These are phyloP conservation scores for Calophaca sinica DNA, from an alignment of 306 rosid genomes.

Conservation along the genomic window DNA sequence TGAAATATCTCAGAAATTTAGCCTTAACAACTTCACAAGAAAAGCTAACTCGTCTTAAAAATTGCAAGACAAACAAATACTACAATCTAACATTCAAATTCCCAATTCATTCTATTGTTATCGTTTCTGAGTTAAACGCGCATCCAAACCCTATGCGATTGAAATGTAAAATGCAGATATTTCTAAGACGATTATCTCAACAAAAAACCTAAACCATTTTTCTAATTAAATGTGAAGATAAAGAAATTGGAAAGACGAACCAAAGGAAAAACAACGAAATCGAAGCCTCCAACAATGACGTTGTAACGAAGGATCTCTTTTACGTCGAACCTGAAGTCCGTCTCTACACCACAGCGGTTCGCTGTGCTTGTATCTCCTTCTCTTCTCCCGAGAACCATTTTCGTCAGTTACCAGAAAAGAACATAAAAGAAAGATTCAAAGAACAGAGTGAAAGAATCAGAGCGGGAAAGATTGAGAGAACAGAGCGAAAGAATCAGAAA, in stretches of 20 bases:
- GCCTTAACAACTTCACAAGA: not conserved
- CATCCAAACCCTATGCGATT: not conserved
- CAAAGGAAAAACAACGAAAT: constrained; percentile 68
- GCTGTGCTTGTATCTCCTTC: constrained; percentile 63
- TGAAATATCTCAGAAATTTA: too few species aligned
- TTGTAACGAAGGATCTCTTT: constrained; percentile 48
- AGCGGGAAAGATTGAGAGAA: too few species aligned
- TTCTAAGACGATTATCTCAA: not conserved
- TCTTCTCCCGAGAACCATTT: constrained; percentile 78
- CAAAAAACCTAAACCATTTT: not conserved
- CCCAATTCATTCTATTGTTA: not conserved
- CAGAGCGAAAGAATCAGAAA: not conserved
- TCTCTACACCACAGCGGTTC: constrained; percentile 65
- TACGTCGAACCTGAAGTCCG: constrained; percentile 58
- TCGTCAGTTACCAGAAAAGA: not conserved
- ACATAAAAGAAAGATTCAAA: not conserved
- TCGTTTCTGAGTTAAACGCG: not conserved
- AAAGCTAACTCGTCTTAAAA: not conserved
- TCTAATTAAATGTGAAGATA: not conserved
- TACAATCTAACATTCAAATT: not conserved
- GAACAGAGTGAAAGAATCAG: not conserved
- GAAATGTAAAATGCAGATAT: too few species aligned
- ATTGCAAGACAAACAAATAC: not conserved
- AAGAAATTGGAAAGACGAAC: constrained; percentile 48
- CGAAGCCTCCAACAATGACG: constrained; percentile 59